Percentiles rank a stretch among this genome's conserved stretches.
These are phyloP conservation scores for Talaromyces atroroseus DNA, from an alignment of 2,329 filamentous ascomycete species.

Conservation along the genomic window DNA sequence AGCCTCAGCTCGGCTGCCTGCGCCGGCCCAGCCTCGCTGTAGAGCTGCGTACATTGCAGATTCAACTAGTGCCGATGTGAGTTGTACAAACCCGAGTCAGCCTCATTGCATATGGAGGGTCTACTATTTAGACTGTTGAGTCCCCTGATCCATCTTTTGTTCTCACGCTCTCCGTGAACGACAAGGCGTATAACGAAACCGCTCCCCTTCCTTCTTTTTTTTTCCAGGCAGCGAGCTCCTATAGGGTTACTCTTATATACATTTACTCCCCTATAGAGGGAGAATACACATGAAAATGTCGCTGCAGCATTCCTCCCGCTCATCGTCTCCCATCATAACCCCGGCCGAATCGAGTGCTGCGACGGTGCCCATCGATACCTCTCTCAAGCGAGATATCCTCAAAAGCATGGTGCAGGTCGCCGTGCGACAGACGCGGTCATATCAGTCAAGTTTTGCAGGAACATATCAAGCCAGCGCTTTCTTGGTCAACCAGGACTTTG, in stretches of 20 bases:
- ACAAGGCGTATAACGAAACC: background rate
- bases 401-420: constrained; percentile 12
- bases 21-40: background rate
- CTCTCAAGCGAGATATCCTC: constrained; percentile 8
- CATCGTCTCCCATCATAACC: background rate
- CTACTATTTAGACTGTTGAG: background rate
- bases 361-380: constrained; percentile 5
- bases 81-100: background rate
- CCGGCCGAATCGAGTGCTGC: constrained; percentile 9
- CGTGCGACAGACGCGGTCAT: constrained; percentile 7
- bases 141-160: background rate
- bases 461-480: constrained; percentile 10
- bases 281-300: background rate
- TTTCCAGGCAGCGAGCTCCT: no score
- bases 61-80: background rate
- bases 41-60: background rate
- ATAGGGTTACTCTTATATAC: no score
- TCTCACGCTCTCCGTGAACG: background rate
- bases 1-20: background rate
- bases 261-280: no score
- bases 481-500: constrained; percentile 2
- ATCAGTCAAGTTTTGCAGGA: constrained; percentile 6
- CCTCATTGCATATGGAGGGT: background rate
- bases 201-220: no score
- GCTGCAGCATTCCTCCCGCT: background rate